Evolutionary conservation across 2,329 filamentous ascomycete genomes (phyloP).

Genomic region (Colletotrichum melonis): DNA sequence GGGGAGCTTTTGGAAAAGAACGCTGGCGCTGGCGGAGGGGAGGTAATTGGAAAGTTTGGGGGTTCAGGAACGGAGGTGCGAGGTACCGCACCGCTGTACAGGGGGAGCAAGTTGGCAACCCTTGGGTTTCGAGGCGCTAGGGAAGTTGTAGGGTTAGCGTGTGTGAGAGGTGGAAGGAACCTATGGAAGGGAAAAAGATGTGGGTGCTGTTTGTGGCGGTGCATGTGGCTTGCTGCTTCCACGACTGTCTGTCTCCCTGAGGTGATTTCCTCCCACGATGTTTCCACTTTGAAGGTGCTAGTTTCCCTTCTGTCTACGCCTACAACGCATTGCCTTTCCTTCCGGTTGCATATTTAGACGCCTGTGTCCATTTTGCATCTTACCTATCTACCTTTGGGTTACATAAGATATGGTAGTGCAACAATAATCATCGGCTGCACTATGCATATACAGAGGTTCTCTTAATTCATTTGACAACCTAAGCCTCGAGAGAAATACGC

Average conservation of each 20-base stretch:
- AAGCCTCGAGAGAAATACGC: background rate
- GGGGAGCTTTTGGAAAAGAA: conserved; percentile 33
- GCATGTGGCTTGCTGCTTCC: conserved; percentile 26
- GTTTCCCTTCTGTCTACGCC: background rate
- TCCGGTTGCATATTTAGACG: background rate
- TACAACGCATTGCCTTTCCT: background rate
- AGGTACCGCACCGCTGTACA: conserved; percentile 35
- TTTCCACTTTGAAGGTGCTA: background rate
- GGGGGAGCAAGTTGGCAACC: conserved; percentile 36
- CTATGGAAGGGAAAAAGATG: background rate
- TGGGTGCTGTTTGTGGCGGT: conserved; percentile 32
- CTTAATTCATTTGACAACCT: background rate
- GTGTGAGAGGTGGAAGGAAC: background rate
- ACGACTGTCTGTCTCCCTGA: background rate
- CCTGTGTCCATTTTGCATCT: too few relatives aligned
- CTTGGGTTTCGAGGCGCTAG: conserved; percentile 35
- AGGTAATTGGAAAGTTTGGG: conserved; percentile 37
- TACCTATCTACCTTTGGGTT: too few relatives aligned
- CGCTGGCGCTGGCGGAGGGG: conserved; percentile 28
- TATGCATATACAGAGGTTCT: background rate
- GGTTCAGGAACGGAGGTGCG: conserved; percentile 36
- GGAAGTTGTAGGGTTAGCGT: conserved; percentile 35
- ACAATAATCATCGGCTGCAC: background rate
- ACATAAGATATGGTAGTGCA: background rate
- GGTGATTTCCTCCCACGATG: background rate